Conservation (phyloP, 768 basidiomycete genomes). For the Lactarius deliciosus region DNA sequence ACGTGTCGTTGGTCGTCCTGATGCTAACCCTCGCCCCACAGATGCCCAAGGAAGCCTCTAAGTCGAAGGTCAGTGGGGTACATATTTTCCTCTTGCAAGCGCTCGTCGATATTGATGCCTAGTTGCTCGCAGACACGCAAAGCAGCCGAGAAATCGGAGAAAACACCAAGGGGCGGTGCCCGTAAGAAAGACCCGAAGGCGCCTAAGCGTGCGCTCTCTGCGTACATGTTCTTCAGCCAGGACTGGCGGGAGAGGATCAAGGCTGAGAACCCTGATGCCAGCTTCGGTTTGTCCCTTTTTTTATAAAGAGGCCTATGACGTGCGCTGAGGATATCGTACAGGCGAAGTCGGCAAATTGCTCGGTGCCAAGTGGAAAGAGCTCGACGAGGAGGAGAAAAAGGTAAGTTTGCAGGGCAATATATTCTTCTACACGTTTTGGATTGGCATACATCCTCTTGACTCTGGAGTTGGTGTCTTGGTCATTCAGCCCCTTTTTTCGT, state of each 20-base stretch:
- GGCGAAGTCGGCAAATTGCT: conserved; percentile 94
- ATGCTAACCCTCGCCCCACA: conserved; percentile 39
- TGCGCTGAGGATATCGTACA: conserved; percentile 35
- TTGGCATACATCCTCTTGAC: conserved; percentile 16
- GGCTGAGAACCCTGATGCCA: conserved; percentile 90
- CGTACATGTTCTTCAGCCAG: conserved; percentile 99
- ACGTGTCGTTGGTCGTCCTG: conserved; percentile 44
- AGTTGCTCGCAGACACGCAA: conserved; percentile 54
- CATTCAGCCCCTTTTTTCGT: background rate
- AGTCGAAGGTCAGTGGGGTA: conserved; percentile 59
- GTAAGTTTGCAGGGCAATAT: conserved; percentile 39
- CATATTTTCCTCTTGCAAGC: conserved; percentile 26
- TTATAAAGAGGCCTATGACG: conserved; percentile 18
- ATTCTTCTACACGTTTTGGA: background rate
- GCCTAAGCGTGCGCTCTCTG: conserved; percentile 90
- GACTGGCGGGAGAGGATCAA: conserved; percentile 96
- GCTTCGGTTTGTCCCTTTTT: conserved; percentile 63
- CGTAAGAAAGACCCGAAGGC: conserved; percentile 78
- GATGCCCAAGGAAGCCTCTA: conserved; percentile 80
- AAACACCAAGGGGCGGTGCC: conserved; percentile 47
- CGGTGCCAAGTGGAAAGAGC: conserved; percentile 96
- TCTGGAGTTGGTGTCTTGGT: background rate
- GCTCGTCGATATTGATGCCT: conserved; percentile 24
- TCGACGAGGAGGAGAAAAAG: conserved; percentile 89
- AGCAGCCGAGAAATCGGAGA: conserved; percentile 72